Evolutionary conservation across 352 stramenopile genomes (phyloP).

Genomic region (Pythium periplocum): DNA sequence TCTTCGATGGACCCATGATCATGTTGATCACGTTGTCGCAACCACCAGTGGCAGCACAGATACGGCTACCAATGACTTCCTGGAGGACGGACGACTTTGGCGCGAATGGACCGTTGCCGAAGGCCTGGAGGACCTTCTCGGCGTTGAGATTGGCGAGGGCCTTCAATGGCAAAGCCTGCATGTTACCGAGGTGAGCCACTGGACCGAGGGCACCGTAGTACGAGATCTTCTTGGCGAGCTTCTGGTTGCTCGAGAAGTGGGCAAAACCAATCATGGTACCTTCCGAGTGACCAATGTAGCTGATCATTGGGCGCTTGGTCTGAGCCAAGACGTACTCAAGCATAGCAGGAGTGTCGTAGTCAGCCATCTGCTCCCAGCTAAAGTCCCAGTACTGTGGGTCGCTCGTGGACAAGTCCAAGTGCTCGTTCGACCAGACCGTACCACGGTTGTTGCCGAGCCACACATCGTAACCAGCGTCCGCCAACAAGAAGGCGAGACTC

Average conservation of each 20-base stretch:
- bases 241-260: slow-evolving; percentile 46
- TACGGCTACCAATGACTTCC: slow-evolving; percentile 33
- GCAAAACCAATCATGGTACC: slow-evolving; percentile 59
- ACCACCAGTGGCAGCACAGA: slow-evolving; percentile 29
- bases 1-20: slow-evolving; percentile 33
- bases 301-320: slow-evolving; percentile 31
- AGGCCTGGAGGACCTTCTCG: slow-evolving; percentile 31
- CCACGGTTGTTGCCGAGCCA: slow-evolving; percentile 64
- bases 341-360: slow-evolving; percentile 53
- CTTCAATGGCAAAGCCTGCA: slow-evolving; percentile 35
- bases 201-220: slow-evolving; percentile 57
- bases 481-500: slow-evolving; percentile 50
- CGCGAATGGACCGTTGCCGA: slow-evolving; percentile 44
- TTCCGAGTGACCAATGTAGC: slow-evolving; percentile 58
- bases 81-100: slow-evolving; percentile 39
- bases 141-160: slow-evolving; percentile 39
- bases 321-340: slow-evolving; percentile 36
- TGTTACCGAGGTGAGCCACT: slow-evolving; percentile 34
- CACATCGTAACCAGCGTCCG: slow-evolving; percentile 56
- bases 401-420: slow-evolving; percentile 35
- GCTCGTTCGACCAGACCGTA: slow-evolving; percentile 45
- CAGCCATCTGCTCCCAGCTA: slow-evolving; percentile 47
- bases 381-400: slow-evolving; percentile 51
- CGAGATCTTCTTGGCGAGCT: slow-evolving; percentile 50
- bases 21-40: slow-evolving; percentile 38